Base-by-base conservation (phyloP, 257 asterid genomes). In the Penstemon newberryi region DNA sequence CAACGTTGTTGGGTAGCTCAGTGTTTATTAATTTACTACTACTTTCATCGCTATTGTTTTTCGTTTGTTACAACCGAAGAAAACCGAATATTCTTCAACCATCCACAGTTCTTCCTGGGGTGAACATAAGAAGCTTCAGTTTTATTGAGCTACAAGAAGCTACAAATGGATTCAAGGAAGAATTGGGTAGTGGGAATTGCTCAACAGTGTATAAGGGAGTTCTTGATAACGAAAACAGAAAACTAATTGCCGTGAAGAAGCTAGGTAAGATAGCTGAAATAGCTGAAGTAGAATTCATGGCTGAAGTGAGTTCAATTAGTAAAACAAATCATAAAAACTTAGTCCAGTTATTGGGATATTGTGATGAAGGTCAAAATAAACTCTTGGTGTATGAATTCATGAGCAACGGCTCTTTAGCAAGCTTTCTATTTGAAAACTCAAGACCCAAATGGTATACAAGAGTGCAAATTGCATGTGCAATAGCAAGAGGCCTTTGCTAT, bases 241-340 rank as follows among this genome's bases (percentile, higher is more conserved):
- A 36, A 7, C 4, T 43, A 0, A 41, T 83, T 5, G 92, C 86
- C 0, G 87, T 86, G 8, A 86, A 83, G 60, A 86, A 69, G 55
- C 69, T 83, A 36, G 63, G 71, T 3, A 67, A 72, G 55, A 5
- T 79, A 6, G 74, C 75, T 7, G 5, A 25, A 52, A 79, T 74
- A 37, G 56, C 73, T 8, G 89, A 75, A 3, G 36, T 67, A 33
- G 90, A 82, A 61, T 82, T 84, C 49, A 66, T 9, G 60, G 74
- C 77, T 0, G 80, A 76, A 47, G 77, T 76, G 15, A 71, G 58
- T 60, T 70, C 79, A 56, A 72, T 77, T 78, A 36, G 89, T 50
- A 77, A 73, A 41, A 86, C 84, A 1, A 79, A 79, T 52, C 87
- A 86, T 72, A 86, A 81, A 67, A 81, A 83, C 66, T 61, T 83